Conservation (phyloP, 2,329 filamentous ascomycete genomes). For the Verticillium alfalfae region DNA sequence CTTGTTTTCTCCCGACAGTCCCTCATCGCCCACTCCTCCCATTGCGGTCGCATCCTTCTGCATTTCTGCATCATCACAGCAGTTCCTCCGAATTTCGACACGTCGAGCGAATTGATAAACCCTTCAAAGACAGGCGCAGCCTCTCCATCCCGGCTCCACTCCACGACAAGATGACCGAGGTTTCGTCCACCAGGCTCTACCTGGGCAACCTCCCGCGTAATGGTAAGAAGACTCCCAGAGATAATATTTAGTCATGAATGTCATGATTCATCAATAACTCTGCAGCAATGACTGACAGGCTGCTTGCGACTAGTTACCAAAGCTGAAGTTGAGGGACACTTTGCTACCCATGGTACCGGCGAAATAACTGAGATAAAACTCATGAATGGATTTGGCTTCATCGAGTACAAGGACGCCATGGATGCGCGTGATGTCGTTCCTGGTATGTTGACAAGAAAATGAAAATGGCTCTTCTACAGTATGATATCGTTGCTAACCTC, state of each 20-base stretch:
- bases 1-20: not conserved
- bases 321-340: constrained; percentile 92
- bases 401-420: constrained; percentile 98
- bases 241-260: too few relatives aligned
- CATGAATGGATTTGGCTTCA: constrained; percentile 99
- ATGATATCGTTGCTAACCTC: constrained; percentile 9
- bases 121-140: not conserved
- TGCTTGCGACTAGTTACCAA: constrained; percentile 71
- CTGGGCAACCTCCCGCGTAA: constrained; percentile 95
- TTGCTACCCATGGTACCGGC: constrained; percentile 90
- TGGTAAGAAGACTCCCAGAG: constrained; percentile 53
- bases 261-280: not conserved
- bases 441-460: constrained; percentile 54
- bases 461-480: too few relatives aligned
- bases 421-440: constrained; percentile 98
- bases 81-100: not conserved
- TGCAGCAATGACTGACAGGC: not conserved
- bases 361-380: constrained; percentile 99
- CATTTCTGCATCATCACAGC: not conserved
- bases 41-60: not conserved
- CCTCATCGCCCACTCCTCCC: constrained; percentile 1
- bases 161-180: constrained; percentile 65
- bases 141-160: not conserved
- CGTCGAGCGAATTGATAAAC: not conserved
- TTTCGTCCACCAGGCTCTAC: constrained; percentile 92